phyloP scores from a whole-genome alignment of 306 rosid species.

The Acacia confusa region DNA sequence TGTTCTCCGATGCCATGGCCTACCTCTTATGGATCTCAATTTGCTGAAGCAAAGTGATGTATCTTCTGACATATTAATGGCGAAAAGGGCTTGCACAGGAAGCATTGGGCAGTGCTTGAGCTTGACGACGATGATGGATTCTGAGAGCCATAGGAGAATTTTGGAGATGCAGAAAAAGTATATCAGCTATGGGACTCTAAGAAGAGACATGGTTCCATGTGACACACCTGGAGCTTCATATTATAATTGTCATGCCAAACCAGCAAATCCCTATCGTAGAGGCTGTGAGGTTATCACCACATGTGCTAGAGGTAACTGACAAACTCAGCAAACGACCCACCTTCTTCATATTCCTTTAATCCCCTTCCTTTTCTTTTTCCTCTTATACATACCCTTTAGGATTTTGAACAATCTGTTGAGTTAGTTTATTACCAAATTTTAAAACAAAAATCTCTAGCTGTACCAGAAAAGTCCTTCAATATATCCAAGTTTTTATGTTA shows the following conservation, averaged over 20 bases:
- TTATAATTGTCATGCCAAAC: slow-evolving; percentile 72
- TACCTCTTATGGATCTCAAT: slow-evolving; percentile 54
- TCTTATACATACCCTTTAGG: background rate
- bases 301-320: slow-evolving; percentile 74
- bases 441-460: background rate
- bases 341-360: background rate
- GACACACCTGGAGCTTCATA: slow-evolving; percentile 80
- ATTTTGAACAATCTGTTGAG: background rate
- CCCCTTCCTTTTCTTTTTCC: no score
- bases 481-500: background rate
- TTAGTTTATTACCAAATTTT: background rate
- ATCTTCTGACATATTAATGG: slow-evolving; percentile 30
- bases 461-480: background rate
- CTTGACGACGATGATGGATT: slow-evolving; percentile 41
- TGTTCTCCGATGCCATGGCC: slow-evolving; percentile 44
- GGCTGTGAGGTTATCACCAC: slow-evolving; percentile 87
- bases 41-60: slow-evolving; percentile 42
- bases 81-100: slow-evolving; percentile 49
- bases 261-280: slow-evolving; percentile 70
- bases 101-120: slow-evolving; percentile 43
- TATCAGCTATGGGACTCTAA: slow-evolving; percentile 89
- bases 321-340: slow-evolving; percentile 7
- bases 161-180: slow-evolving; percentile 73
- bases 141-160: slow-evolving; percentile 72
- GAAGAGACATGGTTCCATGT: slow-evolving; percentile 84